A percentile compares a stretch with the other conserved stretches of the same genome.
These are phyloP conservation scores for Lachnum nothofagi DNA, from an alignment of 2,329 filamentous ascomycete species.

Conservation along the genomic window DNA sequence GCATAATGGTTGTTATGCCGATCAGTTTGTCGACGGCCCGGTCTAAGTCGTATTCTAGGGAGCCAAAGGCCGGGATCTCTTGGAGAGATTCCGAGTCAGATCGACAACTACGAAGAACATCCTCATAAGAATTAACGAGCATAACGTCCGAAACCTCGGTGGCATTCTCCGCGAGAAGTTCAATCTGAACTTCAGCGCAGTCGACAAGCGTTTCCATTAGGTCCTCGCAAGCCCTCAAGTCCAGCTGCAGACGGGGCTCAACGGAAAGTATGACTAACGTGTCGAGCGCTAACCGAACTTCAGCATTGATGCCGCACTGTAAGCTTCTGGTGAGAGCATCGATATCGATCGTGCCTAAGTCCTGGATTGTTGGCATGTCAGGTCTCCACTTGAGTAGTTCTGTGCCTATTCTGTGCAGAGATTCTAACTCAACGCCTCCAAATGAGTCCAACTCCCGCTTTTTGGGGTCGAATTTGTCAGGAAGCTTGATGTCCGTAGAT, in stretches of 20 bases:
- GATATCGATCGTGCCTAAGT: constrained; percentile 85
- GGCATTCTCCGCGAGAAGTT: constrained; percentile 76
- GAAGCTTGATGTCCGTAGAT: constrained; percentile 22
- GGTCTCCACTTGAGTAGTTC: constrained; percentile 67
- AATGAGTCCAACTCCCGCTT: constrained; percentile 53
- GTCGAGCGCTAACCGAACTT: constrained; percentile 86
- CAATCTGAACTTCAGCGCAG: constrained; percentile 83
- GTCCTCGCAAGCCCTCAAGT: constrained; percentile 75
- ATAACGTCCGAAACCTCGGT: constrained; percentile 83
- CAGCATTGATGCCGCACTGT: constrained; percentile 81
- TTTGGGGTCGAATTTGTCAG: constrained; percentile 48
- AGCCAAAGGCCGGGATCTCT: constrained; percentile 69
- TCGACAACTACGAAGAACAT: constrained; percentile 73
- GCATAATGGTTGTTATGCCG: constrained; percentile 84
- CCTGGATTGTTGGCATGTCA: constrained; percentile 66
- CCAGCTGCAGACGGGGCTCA: constrained; percentile 55
- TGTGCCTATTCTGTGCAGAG: constrained; percentile 51
- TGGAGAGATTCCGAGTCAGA: constrained; percentile 67
- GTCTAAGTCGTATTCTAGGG: constrained; percentile 73
- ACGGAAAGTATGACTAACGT: constrained; percentile 65
- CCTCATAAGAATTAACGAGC: constrained; percentile 78
- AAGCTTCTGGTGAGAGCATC: constrained; percentile 83
- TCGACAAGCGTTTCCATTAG: constrained; percentile 83
- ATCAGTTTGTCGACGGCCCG: constrained; percentile 81
- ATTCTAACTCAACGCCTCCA: constrained; percentile 67